Evolutionary conservation across 257 asterid species (phyloP).

Genomic region (Fraxinus excelsior): DNA sequence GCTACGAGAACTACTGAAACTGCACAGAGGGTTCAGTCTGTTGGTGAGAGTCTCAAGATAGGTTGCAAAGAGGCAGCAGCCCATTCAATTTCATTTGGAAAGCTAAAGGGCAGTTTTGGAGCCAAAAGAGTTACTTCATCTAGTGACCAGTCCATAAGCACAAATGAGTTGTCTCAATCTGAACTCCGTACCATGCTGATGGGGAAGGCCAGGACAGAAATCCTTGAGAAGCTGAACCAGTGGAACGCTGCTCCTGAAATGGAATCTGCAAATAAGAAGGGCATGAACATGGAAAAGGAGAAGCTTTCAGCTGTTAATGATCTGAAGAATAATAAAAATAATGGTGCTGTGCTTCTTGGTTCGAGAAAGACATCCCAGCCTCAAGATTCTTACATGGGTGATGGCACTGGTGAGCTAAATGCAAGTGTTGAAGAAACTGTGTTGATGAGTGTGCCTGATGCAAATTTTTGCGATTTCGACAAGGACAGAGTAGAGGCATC

Average conservation of each 20-base stretch:
- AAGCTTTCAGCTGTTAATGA: slow-evolving; percentile 18
- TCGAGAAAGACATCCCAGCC: slow-evolving; percentile 22
- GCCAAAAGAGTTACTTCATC: slow-evolving; percentile 18
- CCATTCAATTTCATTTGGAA: slow-evolving; percentile 26
- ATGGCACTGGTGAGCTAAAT: slow-evolving; percentile 24
- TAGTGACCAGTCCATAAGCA: slow-evolving; percentile 18
- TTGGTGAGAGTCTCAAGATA: slow-evolving; percentile 30
- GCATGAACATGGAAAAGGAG: slow-evolving; percentile 21
- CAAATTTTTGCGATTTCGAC: slow-evolving; percentile 66
- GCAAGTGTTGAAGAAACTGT: slow-evolving; percentile 30
- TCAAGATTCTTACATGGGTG: slow-evolving; percentile 24
- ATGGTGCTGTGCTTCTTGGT: slow-evolving; percentile 11
- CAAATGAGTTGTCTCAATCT: slow-evolving; percentile 32
- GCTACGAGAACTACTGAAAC: slow-evolving; percentile 20
- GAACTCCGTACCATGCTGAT: slow-evolving; percentile 39
- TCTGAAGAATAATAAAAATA: slow-evolving; percentile 18
- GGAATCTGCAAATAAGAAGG: slow-evolving; percentile 26
- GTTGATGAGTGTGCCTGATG: slow-evolving; percentile 62
- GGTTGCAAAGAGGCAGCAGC: slow-evolving; percentile 25
- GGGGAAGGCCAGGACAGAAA: slow-evolving; percentile 47
- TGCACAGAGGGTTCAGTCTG: slow-evolving; percentile 22
- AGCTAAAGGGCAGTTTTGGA: slow-evolving; percentile 23
- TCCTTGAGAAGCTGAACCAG: slow-evolving; percentile 38
- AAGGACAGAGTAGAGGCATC: slow-evolving; percentile 50
- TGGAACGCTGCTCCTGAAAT: slow-evolving; percentile 32